Conservation (phyloP, 73 alveolate species). For the Tetrahymena malaccensis region DNA sequence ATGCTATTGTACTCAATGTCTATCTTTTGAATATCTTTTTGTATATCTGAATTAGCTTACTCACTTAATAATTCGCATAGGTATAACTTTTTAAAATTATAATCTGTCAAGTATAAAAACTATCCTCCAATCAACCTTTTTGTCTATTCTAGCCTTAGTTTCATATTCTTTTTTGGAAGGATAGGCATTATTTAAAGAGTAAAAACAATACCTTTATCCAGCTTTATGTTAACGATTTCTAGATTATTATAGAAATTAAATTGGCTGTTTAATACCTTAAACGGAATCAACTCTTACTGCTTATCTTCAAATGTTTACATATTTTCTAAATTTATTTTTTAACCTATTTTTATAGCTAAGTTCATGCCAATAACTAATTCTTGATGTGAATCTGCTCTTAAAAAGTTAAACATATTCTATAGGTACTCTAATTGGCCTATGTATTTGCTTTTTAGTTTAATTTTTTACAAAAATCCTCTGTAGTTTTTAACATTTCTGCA, state of each 20-base stretch:
- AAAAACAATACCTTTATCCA: neutral
- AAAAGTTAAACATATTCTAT: neutral
- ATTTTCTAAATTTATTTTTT: neutral
- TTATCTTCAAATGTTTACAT: neutral
- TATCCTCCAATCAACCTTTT: neutral
- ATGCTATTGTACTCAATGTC: neutral
- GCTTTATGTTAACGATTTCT: neutral
- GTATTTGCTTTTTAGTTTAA: neutral
- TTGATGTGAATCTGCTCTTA: neutral
- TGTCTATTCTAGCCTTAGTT: neutral
- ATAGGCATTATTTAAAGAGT: neutral
- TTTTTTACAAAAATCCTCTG: neutral
- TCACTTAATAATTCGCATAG: neutral
- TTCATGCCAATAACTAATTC: neutral
- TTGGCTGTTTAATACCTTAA: neutral
- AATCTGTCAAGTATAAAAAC: neutral
- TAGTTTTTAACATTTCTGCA: neutral
- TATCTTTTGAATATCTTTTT: neutral
- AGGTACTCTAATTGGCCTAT: neutral
- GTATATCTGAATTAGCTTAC: neutral
- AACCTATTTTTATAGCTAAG: neutral
- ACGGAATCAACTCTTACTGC: neutral
- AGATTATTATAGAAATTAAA: neutral
- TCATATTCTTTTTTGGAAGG: neutral
- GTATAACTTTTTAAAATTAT: neutral